Evolutionary conservation across 2,329 filamentous ascomycete genomes (phyloP).

Genomic region (Fusarium paranaense): DNA sequence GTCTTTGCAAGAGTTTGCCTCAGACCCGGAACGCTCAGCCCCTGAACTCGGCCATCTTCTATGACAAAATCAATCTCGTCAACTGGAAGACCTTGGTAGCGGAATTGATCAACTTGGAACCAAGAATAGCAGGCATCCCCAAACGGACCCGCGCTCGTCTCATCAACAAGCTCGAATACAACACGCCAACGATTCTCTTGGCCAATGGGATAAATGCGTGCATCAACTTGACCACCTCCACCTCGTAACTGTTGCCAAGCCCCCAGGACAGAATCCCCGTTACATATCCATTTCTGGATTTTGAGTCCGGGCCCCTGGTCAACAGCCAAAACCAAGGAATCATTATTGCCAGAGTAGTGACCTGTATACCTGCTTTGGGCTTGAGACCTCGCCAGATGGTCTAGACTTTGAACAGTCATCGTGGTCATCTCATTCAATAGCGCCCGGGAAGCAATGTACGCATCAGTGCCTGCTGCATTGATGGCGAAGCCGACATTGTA

Average conservation of each 20-base stretch:
- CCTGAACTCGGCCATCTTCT: not conserved
- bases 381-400: not conserved
- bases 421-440: not conserved
- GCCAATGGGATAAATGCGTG: not conserved
- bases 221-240: not conserved
- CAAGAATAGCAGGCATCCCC: not conserved
- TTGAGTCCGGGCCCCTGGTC: not conserved
- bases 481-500: not conserved
- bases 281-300: not conserved
- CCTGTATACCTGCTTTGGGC: not conserved
- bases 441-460: not conserved
- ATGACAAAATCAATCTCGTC: not conserved
- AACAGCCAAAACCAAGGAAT: not conserved
- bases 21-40: not conserved
- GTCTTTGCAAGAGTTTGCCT: not conserved
- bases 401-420: not conserved
- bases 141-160: not conserved
- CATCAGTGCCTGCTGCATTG: not conserved
- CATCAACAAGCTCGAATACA: not conserved
- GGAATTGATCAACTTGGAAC: not conserved
- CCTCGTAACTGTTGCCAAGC: not conserved
- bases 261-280: not conserved
- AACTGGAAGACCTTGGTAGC: not conserved
- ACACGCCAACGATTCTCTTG: not conserved
- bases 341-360: not conserved